Evolutionary conservation across 495 filamentous ascomycete species (phyloP), one percentile per base, ranked within the genome.

Genomic region (Amphirosellinia nigrospora): DNA sequence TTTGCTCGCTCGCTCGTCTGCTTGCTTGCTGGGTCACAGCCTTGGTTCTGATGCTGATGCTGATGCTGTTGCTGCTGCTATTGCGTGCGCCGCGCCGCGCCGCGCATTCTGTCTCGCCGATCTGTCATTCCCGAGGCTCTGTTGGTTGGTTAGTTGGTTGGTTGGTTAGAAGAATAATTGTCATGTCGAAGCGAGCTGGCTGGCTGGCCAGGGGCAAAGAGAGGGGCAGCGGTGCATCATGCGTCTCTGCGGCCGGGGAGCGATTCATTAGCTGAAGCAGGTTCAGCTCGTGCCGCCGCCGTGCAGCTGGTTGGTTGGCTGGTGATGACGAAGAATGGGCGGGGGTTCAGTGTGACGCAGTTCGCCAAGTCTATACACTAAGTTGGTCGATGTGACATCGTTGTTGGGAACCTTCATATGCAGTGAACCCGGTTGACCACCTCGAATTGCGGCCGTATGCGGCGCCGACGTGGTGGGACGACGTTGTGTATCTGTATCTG

Each of bases 91-190:
- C 34, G 9, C 55, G n/a, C 1, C 7, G 55, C n/a, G 32, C 30
- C 15, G 4, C 46, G 26, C 26, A 58, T 58, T 28, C 9, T 66
- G 52, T 55, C 26, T 58, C 36, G 48, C 15, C 56, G 32, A 63
- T 36, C 43, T 69, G 19, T 63, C 58, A 39, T 69, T 41, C 58
- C 46, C 56, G 45, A 60, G 66, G 66, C 38, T 68, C 55, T 68
- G 53, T 48, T 52, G 48, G 48, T 60, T 59, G 3, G n/a, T n/a
- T n/a, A n/a, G n/a, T n/a, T n/a, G n/a, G n/a, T n/a, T n/a, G n/a
- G n/a, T n/a, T n/a, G n/a, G n/a, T n/a, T n/a, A n/a, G n/a, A n/a
- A 23, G 48, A 60, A 68, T 52, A 55, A 69, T 61, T 61, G 66
- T 63, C 58, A 69, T 68, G 15, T 50, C 41, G 55, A 68, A 61